Conservation (phyloP, 1,139 yeast species). For the Nematodospora anomalae region DNA sequence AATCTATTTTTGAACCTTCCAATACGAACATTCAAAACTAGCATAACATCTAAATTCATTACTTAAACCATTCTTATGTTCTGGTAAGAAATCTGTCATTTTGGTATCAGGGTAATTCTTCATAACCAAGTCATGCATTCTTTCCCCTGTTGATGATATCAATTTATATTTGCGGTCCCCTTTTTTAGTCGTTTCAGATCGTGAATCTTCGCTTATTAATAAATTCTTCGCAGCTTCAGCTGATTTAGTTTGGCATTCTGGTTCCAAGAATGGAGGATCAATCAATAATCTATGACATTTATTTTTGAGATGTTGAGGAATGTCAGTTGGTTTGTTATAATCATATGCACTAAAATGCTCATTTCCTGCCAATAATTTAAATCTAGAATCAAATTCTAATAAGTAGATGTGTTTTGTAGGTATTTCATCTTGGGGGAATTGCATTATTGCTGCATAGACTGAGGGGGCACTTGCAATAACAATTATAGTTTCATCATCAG, state of each 20-base stretch:
- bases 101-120: conserved; percentile 63
- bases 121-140: conserved; percentile 64
- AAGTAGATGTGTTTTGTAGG: conserved; percentile 72
- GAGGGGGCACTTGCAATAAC: conserved; percentile 89
- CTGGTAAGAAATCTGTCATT: conserved; percentile 70
- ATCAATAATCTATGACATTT: conserved; percentile 73
- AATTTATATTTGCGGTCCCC: conserved; percentile 52
- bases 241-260: conserved; percentile 76
- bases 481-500: conserved; percentile 65
- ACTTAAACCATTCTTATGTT: conserved; percentile 80
- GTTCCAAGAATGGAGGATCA: conserved; percentile 87
- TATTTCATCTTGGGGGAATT: conserved; percentile 47
- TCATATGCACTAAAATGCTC: conserved; percentile 72
- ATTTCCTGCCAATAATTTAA: conserved; percentile 67
- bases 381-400: conserved; percentile 76
- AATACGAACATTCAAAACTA: conserved; percentile 52
- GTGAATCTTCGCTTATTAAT: conserved; percentile 40
- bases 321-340: conserved; percentile 63
- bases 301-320: conserved; percentile 58
- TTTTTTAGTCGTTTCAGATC: conserved; percentile 22
- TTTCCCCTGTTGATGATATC: conserved; percentile 82
- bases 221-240: conserved; percentile 67
- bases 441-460: conserved; percentile 79
- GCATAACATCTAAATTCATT: conserved; percentile 90
- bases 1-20: conserved; percentile 27